Conservation (phyloP, 2,329 filamentous ascomycete genomes). For the Penicillium sp. region DNA sequence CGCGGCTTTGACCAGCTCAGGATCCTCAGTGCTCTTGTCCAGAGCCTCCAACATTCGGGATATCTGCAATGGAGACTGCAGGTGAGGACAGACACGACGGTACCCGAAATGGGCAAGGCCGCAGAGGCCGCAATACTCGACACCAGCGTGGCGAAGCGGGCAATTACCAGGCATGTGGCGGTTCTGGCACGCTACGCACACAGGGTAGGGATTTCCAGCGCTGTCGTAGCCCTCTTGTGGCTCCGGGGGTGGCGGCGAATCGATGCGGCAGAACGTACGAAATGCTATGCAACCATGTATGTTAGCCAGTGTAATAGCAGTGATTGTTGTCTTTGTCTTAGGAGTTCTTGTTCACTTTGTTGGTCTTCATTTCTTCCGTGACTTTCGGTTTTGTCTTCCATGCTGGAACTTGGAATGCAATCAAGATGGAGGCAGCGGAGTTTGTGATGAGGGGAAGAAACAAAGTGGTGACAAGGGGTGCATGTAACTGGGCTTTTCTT, state of each 20-base stretch:
- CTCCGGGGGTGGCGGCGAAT: conserved; percentile 15
- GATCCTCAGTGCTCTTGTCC: conserved; percentile 55
- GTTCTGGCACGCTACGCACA: conserved; percentile 54
- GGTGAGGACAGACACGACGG: conserved; percentile 57
- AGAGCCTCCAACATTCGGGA: conserved; percentile 61
- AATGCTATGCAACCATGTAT: conserved; percentile 21
- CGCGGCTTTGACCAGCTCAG: conserved; percentile 52
- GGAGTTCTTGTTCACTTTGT: no score
- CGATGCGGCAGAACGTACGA: conserved; percentile 40
- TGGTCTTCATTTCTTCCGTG: no score
- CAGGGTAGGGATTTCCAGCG: conserved; percentile 8
- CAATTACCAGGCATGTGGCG: conserved; percentile 58
- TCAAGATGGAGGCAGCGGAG: not conserved
- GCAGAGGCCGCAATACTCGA: conserved; percentile 62
- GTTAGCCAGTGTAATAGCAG: not conserved
- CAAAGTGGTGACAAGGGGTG: conserved; percentile 13
- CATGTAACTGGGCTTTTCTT: not conserved
- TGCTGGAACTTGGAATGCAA: not conserved
- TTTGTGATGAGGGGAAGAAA: not conserved
- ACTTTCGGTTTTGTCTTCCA: no score
- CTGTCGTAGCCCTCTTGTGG: conserved; percentile 18
- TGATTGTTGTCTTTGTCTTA: no score
- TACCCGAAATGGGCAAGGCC: conserved; percentile 59
- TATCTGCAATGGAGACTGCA: conserved; percentile 61
- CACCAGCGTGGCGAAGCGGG: conserved; percentile 56